Evolutionary conservation across 2,329 filamentous ascomycete species (phyloP), one percentile per base, ranked within the genome.

Genomic region (Penicillium rolfsii): DNA sequence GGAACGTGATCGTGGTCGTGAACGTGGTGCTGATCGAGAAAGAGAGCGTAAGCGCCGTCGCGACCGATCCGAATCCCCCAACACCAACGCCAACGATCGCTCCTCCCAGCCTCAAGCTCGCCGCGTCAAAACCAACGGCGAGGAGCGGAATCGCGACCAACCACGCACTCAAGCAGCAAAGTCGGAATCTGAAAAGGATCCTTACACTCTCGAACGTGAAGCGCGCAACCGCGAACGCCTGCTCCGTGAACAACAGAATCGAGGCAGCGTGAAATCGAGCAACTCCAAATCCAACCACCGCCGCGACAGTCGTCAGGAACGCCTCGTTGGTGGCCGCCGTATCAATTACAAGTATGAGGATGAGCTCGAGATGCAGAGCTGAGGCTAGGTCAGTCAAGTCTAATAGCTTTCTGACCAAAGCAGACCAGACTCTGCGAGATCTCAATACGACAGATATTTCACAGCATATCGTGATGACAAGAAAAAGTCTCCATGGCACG

Each of bases 181-280:
- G 5, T 46, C 69, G 4, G 70, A 71, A 26, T 67, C 71, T 1
- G 74, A 79, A 36, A 79, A 92, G 87, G 86, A 93, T 84, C 68
- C 86, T 81, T 71, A 91, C 71, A 91, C 90, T 43, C 83, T 89
- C 55, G 91, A 94, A 73, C 92, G 91, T 67, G 89, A 89, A 62
- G 82, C 85, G 56, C 81, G 92, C 65, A 80, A 82, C 49, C 74
- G 78, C 14, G 90, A 94, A 75, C 81, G 85, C 7, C 78, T 85
- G 58, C 73, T 91, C 45, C 87, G 85, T 64, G 88, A 90, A 70
- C 82, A 84, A 66, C 91, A 95, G 58, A 84, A 82, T 11, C 80
- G 80, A 4, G 89, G 49, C n/a, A 52, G 52, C 26, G 45, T 33
- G n/a, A 59, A 59, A 24, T 11, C 57, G 8, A 35, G 35, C 22